Base-by-base conservation (phyloP, 1,284 basidiomycete species). In the Flammula alnicola region DNA sequence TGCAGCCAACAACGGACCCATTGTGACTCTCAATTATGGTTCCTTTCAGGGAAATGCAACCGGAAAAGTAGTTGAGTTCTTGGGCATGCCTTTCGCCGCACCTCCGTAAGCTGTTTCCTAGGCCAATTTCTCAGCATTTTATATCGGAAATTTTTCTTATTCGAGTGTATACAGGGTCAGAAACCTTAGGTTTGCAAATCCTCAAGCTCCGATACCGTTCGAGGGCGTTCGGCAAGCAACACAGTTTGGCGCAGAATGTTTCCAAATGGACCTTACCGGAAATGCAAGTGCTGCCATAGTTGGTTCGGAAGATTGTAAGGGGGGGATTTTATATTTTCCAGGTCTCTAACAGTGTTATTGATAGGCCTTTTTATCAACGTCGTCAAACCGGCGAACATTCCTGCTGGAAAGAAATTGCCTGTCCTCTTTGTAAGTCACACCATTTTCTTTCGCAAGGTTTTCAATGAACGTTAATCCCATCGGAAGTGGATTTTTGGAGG, bases 331-430 rank as follows among this genome's bases (percentile, higher is more conserved):
- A 1, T 16, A 4, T n/a, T 3, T 17, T 16, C 31, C 3, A 19
- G 4, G 16, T 16, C n/a, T 11, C 27, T 19, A n/a, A 40, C 19
- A n/a, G n/a, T n/a, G 31, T 37, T 17, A 26, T 25, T 14, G 10
- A 23, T 16, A 63, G 62, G 62, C 44, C 53, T 63, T 9, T 62
- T 56, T 17, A 56, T 63, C 36, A 63, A 62, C 39, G 49, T 63
- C 14, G 40, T 63, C 4, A 59, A 48, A 25, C 62, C 62, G 14
- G 47, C 52, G 7, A 47, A 42, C 23, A 43, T 55, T 19, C 50
- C 55, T 4, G 1, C 29, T 6, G 44, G 42, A 16, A 55, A 55
- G 38, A 51, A 51, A 14, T 30, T 63, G 3, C 62, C 62, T 17
- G 57, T 63, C 14, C 14, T 59, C 5, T 56, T 60, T 16, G 62